A percentile compares a stretch with the other conserved stretches of the same genome.
phyloP scores from a whole-genome alignment of 805 yeast species.

The Cyberlindnera mycetangii region DNA sequence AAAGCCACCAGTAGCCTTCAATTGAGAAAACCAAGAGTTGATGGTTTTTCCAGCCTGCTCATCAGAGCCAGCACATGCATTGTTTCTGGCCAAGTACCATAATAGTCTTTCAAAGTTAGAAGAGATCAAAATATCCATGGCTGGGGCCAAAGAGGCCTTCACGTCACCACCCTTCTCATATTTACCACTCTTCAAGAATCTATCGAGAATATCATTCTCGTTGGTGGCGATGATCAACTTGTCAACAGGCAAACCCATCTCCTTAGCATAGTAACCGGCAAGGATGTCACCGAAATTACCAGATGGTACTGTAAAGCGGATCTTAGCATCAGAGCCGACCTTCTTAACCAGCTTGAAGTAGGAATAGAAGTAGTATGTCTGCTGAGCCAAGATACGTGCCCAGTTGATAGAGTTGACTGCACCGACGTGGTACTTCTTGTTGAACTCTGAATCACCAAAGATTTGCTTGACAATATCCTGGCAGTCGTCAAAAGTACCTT shows the following conservation, averaged over 20 bases:
- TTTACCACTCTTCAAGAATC: constrained; percentile 83
- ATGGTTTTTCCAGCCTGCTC: constrained; percentile 71
- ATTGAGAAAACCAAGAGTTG: constrained; percentile 71
- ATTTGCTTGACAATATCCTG: constrained; percentile 94
- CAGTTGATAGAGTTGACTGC: constrained; percentile 98
- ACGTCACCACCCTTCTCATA: constrained; percentile 77
- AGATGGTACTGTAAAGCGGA: constrained; percentile 91
- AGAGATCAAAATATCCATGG: constrained; percentile 96
- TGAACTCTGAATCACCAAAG: constrained; percentile 87
- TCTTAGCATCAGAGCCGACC: constrained; percentile 39
- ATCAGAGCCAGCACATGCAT: constrained; percentile 50
- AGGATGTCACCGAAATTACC: constrained; percentile 98
- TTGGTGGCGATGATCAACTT: constrained; percentile 91
- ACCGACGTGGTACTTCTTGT: constrained; percentile 87
- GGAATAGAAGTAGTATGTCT: constrained; percentile 92
- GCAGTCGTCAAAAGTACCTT: constrained; percentile 97
- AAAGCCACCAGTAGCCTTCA: constrained; percentile 76
- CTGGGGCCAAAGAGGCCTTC: constrained; percentile 91
- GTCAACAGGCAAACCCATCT: constrained; percentile 92
- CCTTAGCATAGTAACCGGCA: constrained; percentile 92
- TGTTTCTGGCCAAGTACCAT: constrained; percentile 87
- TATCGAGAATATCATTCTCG: constrained; percentile 89
- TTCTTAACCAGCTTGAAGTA: constrained; percentile 67
- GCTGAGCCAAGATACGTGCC: constrained; percentile 98
- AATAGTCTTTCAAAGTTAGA: constrained; percentile 94